Evolutionary conservation across 2,329 filamentous ascomycete species (phyloP), one percentile per base, ranked within the genome.

Genomic region (Neonectria ditissima): DNA sequence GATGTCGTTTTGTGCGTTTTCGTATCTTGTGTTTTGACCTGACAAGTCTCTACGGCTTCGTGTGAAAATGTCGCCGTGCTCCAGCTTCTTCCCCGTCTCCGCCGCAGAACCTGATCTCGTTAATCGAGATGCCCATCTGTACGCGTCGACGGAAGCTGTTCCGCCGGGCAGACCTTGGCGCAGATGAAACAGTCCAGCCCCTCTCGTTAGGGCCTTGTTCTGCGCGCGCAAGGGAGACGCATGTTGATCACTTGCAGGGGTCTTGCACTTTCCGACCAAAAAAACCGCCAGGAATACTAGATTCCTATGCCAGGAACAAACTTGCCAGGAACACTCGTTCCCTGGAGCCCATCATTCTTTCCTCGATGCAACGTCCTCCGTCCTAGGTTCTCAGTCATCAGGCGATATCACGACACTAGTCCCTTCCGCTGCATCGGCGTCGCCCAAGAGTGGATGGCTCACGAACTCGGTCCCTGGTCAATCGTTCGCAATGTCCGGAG

Each of bases 151-250:
- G 32, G 50, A 7, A 39, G 14, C 37, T 32, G 43, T 45, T 28
- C 50, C 57, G 51, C 50, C n/a, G 18, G 20, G 57, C 53, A 43
- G 51, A 55, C 43, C 50, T 22, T 41, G 32, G 16, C 18, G 51
- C 57, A 55, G 57, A 53, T 60, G 57, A 60, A 60, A 60, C 57
- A 28, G 48, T 30, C 26, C 24, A 26, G 41, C 57, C 48, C 50
- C 41, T 59, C 47, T 22, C 18, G 51, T 55, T 55, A 6, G 34
- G 32, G 51, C 57, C 57, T 48, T 34, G 28, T 26, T 28, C 57
- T 14, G 43, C 57, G 14, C 37, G 41, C 18, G 43, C 22, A 4
- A 60, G 37, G 44, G 50, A 45, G 22, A 41, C 26, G 24, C 55
- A 44, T 44, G 37, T 28, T 39, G 51, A 54, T 54, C 51, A 37